Base-by-base conservation (phyloP, 305 asterid species). In the Solanum chacoense region DNA sequence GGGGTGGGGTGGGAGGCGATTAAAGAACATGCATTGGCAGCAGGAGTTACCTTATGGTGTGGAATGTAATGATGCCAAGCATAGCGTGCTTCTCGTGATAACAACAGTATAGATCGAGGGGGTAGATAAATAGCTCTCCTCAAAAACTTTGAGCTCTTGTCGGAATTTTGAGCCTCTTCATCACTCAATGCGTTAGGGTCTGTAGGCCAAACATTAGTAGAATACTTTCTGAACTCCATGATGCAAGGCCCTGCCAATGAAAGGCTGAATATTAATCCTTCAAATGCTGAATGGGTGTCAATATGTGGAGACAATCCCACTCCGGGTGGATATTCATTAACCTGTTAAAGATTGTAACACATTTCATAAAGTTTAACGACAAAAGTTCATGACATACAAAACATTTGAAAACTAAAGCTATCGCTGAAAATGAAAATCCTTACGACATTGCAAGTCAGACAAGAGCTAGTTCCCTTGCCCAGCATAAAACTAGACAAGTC, bases 11-110 rank as follows among this genome's bases (percentile, higher is more conserved):
- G 63, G 63, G 63, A 45, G 7, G 7, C 0, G 26, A 18, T 34
- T 32, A 40, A 79, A 28, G 16, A 80, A 8, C 0, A 80, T 1
- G n/a, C 36, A 16, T 1, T 29, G 22, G 38, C 31, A 71, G 85
- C 77, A 90, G 50, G 40, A 24, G 55, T 84, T 91, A 95, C 99
- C 98, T 97, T 97, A 90, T 96, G 99, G 88, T 97, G 99, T 45
- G 99, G 99, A 93, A 97, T 97, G 92, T 97, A 97, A 91, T 97
- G 99, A 88, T 96, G 98, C 99, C 99, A 97, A 29, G 98, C 98
- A 91, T 96, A 96, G 86, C 98, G 95, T 45, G 96, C 98, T 93
- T 97, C 99, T 78, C 95, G 96, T 84, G 99, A 95, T 90, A 97
- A 90, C 89, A 96, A 88, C 72, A 97, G 80, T 94, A 97, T 92